phyloP scores from a whole-genome alignment of 2,329 filamentous ascomycete genomes.

The Ophiostoma pallidulum region DNA sequence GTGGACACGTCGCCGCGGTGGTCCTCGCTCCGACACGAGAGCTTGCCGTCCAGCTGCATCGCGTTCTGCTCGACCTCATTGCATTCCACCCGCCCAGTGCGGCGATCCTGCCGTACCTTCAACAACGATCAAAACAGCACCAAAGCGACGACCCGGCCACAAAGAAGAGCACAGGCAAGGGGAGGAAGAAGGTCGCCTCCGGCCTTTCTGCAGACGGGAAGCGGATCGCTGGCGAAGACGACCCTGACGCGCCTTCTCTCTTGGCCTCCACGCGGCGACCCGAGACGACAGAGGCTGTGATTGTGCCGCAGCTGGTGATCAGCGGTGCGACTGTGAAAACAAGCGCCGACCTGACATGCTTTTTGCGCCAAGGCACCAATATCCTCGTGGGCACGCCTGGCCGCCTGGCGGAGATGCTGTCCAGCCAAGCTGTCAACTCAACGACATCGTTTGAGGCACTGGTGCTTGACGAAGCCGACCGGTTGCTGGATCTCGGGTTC shows the following conservation, averaged over 20 bases:
- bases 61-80: conserved; percentile 66
- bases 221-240: conserved; percentile 14
- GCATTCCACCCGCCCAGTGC: conserved; percentile 76
- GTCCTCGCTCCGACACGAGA: conserved; percentile 91
- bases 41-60: conserved; percentile 80
- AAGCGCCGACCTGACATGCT: conserved; percentile 76
- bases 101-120: conserved; percentile 46
- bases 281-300: conserved; percentile 34
- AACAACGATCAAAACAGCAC: conserved; percentile 26
- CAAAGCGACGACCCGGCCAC: neutral
- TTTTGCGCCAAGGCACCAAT: conserved; percentile 77
- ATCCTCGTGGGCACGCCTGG: conserved; percentile 81
- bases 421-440: conserved; percentile 78
- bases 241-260: conserved; percentile 1
- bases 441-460: conserved; percentile 86
- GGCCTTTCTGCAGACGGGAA: conserved; percentile 14
- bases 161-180: conserved; percentile 38
- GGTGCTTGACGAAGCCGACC: conserved; percentile 89
- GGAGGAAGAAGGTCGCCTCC: conserved; percentile 15
- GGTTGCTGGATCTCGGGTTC: conserved; percentile 87
- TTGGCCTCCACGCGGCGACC: conserved; percentile 26
- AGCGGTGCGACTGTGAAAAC: conserved; percentile 64
- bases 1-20: conserved; percentile 82
- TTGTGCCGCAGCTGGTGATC: conserved; percentile 80
- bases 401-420: conserved; percentile 75